Conservation (phyloP, 2,329 filamentous ascomycete species). For the Fusarium mundagurra region DNA sequence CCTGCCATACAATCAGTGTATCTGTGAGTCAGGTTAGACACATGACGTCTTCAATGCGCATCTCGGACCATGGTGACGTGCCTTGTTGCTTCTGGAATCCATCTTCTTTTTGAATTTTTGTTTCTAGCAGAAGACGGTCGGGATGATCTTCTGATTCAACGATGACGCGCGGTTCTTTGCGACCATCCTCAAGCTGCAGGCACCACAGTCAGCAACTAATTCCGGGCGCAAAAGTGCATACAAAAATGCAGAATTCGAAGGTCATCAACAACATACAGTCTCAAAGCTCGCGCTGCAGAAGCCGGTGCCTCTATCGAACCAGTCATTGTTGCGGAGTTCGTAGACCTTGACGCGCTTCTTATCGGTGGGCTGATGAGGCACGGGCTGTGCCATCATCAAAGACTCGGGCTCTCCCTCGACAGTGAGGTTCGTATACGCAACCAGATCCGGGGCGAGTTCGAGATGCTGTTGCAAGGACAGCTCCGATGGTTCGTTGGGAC, state of each 20-base stretch:
- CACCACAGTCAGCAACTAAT: constrained; percentile 41
- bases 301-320: constrained; percentile 96
- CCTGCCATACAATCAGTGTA: constrained; percentile 98
- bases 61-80: constrained; percentile 51
- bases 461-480: constrained; percentile 70
- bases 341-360: constrained; percentile 96
- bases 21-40: constrained; percentile 64
- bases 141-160: constrained; percentile 96
- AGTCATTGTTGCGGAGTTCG: constrained; percentile 97
- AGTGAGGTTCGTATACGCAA: constrained; percentile 60
- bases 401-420: constrained; percentile 66
- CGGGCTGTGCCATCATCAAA: constrained; percentile 76
- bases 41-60: constrained; percentile 31
- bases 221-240: constrained; percentile 13
- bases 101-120: constrained; percentile 91
- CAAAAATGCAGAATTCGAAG: constrained; percentile 6
- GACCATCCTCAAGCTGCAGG: constrained; percentile 63
- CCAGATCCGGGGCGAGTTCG: constrained; percentile 63
- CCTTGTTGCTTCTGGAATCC: constrained; percentile 98
- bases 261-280: constrained; percentile 66
- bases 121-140: constrained; percentile 84
- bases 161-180: constrained; percentile 86
- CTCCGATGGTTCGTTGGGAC: constrained; percentile 61
- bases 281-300: constrained; percentile 86
- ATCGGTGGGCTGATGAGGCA: constrained; percentile 74